Evolutionary conservation across 805 yeast genomes (phyloP), one percentile per base, ranked within the genome.

Genomic region (fission yeast (Schizosaccharomyces pombe)): DNA sequence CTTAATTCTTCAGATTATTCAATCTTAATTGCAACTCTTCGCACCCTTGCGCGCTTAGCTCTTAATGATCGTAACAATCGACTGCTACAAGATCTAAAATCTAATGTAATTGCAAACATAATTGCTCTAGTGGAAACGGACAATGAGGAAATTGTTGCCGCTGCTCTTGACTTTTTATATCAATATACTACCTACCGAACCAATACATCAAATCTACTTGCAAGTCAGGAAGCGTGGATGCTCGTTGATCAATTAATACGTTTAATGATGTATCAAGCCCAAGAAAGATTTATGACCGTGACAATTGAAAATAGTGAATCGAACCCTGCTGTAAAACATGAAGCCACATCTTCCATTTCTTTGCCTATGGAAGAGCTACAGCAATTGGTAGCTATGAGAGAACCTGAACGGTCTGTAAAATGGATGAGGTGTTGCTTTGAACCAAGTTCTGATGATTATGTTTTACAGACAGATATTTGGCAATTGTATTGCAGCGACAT

Each of bases 381-480:
- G 52, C 68, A 70, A 30, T 68, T 86, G 19, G 9, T 19, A 14
- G 19, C 26, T 2, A 16, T 43, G 55, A 75, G 78, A 11, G 98
- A 91, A 67, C 97, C 97, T 1, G 74, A 78, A 56, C 74, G 98
- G 58, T 95, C 97, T 0, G 84, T 94, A 4, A 75, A 85, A 31
- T 91, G 97, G 97, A 79, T 91, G 72, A 76, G 95, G 60, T 80
- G 94, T 60, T 81, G 89, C 59, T 91, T 86, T 67, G 86, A 80
- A 60, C 85, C 93, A 3, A 77, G 72, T 49, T 70, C 75, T 9
- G 78, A 74, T 6, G 85, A 89, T 3, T 95, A 86, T 63, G 95
- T 87, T 9, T 86, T 96, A 0, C 98, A 91, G 68, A 87, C 91
- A 28, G 82, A 93, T 19, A 73, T 91, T 47, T 91, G 98, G 98